Conservation (phyloP, 2,329 filamentous ascomycete genomes). For the Tricladium varicosporioides region DNA sequence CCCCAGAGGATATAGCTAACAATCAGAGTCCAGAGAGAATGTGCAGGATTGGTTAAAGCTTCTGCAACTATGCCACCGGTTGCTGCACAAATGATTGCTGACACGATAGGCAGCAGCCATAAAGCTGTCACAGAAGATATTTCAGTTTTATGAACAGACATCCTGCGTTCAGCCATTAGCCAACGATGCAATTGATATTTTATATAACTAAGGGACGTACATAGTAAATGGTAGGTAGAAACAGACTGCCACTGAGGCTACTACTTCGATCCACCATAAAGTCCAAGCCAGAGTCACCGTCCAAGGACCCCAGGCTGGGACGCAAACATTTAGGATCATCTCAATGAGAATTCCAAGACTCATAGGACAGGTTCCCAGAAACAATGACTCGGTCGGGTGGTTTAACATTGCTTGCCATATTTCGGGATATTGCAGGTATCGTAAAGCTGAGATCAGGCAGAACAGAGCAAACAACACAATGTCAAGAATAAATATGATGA, state of each 20-base stretch:
- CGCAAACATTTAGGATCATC: conserved; percentile 58
- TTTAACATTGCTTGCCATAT: conserved; percentile 64
- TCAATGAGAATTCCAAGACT: conserved; percentile 65
- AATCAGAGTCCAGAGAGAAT: conserved; percentile 59
- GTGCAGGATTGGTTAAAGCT: conserved; percentile 50
- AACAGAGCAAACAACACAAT: conserved; percentile 54
- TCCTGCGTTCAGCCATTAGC: conserved; percentile 9
- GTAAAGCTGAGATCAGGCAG: conserved; percentile 49
- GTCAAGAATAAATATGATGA: conserved; percentile 59
- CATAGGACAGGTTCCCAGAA: conserved; percentile 67
- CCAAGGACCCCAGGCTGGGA: conserved; percentile 57
- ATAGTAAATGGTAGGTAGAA: conserved; percentile 54
- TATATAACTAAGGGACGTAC: conserved; percentile 31
- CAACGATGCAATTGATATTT: not conserved
- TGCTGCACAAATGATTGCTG: conserved; percentile 61
- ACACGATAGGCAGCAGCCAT: conserved; percentile 63
- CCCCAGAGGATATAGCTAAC: conserved; percentile 67
- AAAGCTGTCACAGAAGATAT: conserved; percentile 60
- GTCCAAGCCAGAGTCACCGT: conserved; percentile 47
- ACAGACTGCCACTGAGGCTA: conserved; percentile 49
- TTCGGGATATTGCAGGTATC: conserved; percentile 62
- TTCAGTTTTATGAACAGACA: conserved; percentile 30
- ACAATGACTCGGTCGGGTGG: conserved; percentile 61
- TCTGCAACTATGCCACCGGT: conserved; percentile 61
- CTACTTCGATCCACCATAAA: conserved; percentile 55